Percentiles rank a stretch among this genome's conserved stretches.
Conservation (phyloP, 2,329 filamentous ascomycete species). For the Colletotrichum sp. region DNA sequence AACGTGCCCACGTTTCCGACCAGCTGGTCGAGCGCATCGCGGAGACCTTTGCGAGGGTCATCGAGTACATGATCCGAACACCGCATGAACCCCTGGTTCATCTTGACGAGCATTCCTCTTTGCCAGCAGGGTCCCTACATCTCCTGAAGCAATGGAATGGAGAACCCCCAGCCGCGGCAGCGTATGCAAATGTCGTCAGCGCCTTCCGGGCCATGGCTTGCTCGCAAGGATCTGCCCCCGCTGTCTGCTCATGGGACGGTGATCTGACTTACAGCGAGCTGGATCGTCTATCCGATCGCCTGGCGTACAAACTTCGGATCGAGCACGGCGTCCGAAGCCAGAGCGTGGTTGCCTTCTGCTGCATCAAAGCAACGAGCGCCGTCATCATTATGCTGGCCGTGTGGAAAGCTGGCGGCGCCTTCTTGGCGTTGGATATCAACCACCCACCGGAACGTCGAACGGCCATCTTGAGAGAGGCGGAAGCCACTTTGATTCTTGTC, state of each 20-base stretch:
- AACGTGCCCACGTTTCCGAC: not conserved
- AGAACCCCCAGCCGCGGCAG: rapidly evolving
- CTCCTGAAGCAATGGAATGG: not conserved
- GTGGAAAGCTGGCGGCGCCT: not conserved
- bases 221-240: not conserved
- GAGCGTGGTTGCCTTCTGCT: not conserved
- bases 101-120: not conserved
- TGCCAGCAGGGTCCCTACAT: not conserved
- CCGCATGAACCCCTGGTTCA: not conserved
- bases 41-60: not conserved
- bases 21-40: not conserved
- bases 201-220: not conserved
- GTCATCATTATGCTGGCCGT: not conserved
- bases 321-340: not conserved
- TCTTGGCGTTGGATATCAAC: not conserved
- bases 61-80: not conserved
- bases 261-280: not conserved
- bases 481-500: not conserved
- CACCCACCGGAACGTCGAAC: not conserved
- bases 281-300: not conserved
- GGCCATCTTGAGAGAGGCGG: not conserved
- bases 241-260: not conserved
- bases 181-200: not conserved
- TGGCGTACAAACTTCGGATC: not conserved
- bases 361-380: not conserved